Evolutionary conservation across 1,284 basidiomycete species (phyloP).

Genomic region (Cerioporus squamosus): DNA sequence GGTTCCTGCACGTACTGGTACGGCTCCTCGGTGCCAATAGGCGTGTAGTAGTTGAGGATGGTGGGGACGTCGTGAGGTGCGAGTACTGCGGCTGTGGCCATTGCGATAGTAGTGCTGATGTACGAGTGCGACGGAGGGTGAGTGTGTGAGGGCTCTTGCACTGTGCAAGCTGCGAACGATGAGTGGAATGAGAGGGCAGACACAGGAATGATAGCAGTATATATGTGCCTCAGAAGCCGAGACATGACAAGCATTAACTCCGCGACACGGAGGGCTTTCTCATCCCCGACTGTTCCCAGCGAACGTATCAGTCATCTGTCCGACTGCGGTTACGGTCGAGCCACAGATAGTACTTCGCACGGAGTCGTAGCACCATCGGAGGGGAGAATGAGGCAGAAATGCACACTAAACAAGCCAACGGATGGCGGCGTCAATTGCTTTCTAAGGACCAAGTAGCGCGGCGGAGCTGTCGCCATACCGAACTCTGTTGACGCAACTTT

Average conservation of each 20-base stretch:
- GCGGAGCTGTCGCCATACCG: slow-evolving; percentile 16
- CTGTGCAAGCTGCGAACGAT: neutral
- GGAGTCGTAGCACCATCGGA: slow-evolving; percentile 11
- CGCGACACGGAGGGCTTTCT: slow-evolving; percentile 1
- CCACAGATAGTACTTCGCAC: slow-evolving; percentile 5
- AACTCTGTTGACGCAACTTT: slow-evolving; percentile 15
- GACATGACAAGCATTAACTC: too few relatives aligned
- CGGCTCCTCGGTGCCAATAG: slow-evolving; percentile 30
- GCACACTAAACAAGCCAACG: neutral
- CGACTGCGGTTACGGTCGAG: neutral
- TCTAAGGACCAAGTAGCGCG: neutral
- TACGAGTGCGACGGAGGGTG: neutral
- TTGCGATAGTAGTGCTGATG: slow-evolving; percentile 8
- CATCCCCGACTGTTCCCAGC: slow-evolving; percentile 1
- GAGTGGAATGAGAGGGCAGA: neutral
- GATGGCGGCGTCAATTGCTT: neutral
- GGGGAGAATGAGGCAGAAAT: slow-evolving; percentile 6
- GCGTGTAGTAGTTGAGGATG: slow-evolving; percentile 36
- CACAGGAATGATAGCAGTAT: neutral
- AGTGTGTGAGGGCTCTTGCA: neutral
- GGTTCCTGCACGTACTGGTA: slow-evolving; percentile 33
- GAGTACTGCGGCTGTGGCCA: slow-evolving; percentile 35
- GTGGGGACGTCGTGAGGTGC: slow-evolving; percentile 36
- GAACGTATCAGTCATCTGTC: slow-evolving; percentile 4
- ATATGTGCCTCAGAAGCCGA: neutral